Evolutionary conservation across 768 basidiomycete genomes (phyloP).

Genomic region (Collybia sp.): DNA sequence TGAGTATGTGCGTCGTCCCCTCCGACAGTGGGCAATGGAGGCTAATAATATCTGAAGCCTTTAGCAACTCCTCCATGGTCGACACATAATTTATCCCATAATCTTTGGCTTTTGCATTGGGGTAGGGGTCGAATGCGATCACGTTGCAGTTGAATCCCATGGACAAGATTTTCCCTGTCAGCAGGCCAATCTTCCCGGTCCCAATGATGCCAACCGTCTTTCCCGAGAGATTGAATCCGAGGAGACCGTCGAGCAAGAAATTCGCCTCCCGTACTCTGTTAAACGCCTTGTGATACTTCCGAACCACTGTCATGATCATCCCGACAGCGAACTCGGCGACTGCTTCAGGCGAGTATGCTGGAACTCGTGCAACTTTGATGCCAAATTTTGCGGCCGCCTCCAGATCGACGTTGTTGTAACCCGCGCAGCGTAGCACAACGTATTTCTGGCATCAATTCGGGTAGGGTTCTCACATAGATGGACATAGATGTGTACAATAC

Average conservation of each 20-base stretch:
- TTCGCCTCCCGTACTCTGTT: slow-evolving; percentile 41
- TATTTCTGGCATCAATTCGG: slow-evolving; percentile 27
- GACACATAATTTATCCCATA: slow-evolving; percentile 34
- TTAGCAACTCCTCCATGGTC: slow-evolving; percentile 28
- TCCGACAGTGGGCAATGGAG: slow-evolving; percentile 36
- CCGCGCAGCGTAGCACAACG: slow-evolving; percentile 35
- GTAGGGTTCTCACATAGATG: neutral
- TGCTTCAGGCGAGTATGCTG: slow-evolving; percentile 39
- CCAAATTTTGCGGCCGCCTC: slow-evolving; percentile 19
- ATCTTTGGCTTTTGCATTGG: slow-evolving; percentile 24
- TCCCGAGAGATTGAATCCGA: slow-evolving; percentile 34
- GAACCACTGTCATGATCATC: slow-evolving; percentile 40
- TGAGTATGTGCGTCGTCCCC: slow-evolving; percentile 35
- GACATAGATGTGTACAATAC: slow-evolving; percentile 24
- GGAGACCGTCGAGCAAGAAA: slow-evolving; percentile 38
- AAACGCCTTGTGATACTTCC: slow-evolving; percentile 43
- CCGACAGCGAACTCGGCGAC: slow-evolving; percentile 41
- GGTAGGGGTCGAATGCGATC: slow-evolving; percentile 36
- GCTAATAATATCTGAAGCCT: slow-evolving; percentile 34
- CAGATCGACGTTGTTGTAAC: slow-evolving; percentile 39
- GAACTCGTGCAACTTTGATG: slow-evolving; percentile 35
- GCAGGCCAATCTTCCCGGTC: slow-evolving; percentile 36
- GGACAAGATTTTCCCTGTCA: slow-evolving; percentile 36
- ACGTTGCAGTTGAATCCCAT: slow-evolving; percentile 34
- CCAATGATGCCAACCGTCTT: slow-evolving; percentile 42